phyloP scores from a whole-genome alignment of 164 flowering plant genomes.

The Piper longum region DNA sequence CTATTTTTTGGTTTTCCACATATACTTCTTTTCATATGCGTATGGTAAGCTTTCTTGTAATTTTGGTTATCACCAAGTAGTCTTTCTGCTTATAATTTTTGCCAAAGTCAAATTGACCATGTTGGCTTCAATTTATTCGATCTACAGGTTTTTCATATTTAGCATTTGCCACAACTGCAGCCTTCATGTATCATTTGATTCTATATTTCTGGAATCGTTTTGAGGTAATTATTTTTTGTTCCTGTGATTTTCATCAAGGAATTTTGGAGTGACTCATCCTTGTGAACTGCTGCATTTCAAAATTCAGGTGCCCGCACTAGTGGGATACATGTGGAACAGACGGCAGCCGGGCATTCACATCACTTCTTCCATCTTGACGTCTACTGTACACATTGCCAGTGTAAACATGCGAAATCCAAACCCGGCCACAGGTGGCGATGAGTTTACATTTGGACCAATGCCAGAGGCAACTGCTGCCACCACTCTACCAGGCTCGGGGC shows the following conservation, averaged over 20 bases:
- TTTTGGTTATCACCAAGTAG: no score
- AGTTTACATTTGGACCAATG: constrained; percentile 21
- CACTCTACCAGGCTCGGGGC: constrained; percentile 18
- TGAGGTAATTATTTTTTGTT: constrained; percentile 43
- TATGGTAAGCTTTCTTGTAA: constrained; percentile 42
- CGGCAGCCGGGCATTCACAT: constrained; percentile 83
- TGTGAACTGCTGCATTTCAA: neutral
- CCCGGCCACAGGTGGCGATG: constrained; percentile 17
- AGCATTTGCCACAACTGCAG: constrained; percentile 83
- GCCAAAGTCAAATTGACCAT: no score
- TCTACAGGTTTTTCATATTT: constrained; percentile 78
- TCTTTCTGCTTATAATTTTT: no score
- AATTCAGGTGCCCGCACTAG: constrained; percentile 80
- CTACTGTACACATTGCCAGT: constrained; percentile 87
- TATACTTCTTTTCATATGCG: constrained; percentile 90
- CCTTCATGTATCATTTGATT: constrained; percentile 92
- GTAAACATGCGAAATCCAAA: no score
- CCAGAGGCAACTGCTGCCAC: constrained; percentile 13
- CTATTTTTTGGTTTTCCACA: constrained; percentile 92
- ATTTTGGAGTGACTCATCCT: neutral
- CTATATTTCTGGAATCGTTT: constrained; percentile 95
- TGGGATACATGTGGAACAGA: constrained; percentile 68
- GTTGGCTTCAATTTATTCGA: no score
- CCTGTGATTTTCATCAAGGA: neutral
- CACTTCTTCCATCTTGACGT: constrained; percentile 88